These are phyloP conservation scores for Euphorbia lathyris DNA, from an alignment of 345 rosid species.

Conservation along the genomic window DNA sequence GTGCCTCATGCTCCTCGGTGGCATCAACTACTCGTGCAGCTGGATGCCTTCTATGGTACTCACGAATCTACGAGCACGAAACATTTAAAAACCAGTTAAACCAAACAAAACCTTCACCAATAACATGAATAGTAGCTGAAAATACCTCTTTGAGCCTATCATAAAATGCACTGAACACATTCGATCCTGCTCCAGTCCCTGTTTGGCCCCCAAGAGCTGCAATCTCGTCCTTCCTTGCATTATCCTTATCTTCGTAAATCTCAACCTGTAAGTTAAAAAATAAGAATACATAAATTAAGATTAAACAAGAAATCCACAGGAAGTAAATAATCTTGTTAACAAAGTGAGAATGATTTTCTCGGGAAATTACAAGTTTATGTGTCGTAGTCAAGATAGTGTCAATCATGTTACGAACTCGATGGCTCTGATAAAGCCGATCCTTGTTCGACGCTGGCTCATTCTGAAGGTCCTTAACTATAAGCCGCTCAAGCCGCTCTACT, in stretches of 20 bases:
- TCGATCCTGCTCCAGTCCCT: conserved; percentile 64
- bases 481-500: conserved; percentile 78
- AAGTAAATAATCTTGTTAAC: not conserved
- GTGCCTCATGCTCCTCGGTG: conserved; percentile 62
- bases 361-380: conserved; percentile 55
- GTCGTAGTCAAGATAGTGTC: conserved; percentile 57
- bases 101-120: not conserved
- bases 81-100: not conserved
- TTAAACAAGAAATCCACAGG: not conserved
- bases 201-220: conserved; percentile 92
- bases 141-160: conserved; percentile 91
- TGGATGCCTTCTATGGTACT: conserved; percentile 83
- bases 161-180: conserved; percentile 78
- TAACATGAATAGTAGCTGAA: not conserved
- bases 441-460: conserved; percentile 58
- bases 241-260: conserved; percentile 79
- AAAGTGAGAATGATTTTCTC: not conserved
- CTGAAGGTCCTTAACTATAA: conserved; percentile 86
- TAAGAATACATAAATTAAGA: not conserved
- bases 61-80: conserved; percentile 55
- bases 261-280: conserved; percentile 50
- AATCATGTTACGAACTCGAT: conserved; percentile 85
- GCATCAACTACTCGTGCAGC: conserved; percentile 78
- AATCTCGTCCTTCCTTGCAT: conserved; percentile 89
- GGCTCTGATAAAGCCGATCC: conserved; percentile 83